phyloP scores from a whole-genome alignment of 129 eudicot genomes.

The Flaveria sonorensis region DNA sequence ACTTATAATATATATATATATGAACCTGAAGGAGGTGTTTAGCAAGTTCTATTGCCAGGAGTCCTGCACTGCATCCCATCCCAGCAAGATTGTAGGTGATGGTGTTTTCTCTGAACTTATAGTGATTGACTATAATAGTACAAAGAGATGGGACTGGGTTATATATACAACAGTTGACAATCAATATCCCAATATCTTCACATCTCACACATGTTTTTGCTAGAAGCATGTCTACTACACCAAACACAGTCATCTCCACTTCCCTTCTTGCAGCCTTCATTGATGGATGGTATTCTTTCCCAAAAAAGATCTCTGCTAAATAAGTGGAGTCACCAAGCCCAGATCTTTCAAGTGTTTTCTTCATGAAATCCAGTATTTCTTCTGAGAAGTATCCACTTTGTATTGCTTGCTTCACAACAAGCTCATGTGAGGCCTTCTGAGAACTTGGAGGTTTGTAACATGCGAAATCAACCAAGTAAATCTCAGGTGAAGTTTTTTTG shows the following conservation, averaged over 20 bases:
- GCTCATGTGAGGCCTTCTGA: not conserved
- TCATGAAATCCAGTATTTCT: not conserved
- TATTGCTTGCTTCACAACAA: not conserved
- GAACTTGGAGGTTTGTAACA: not conserved
- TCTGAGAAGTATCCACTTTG: not conserved
- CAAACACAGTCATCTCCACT: not conserved
- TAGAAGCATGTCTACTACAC: not conserved
- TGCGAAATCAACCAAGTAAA: not conserved
- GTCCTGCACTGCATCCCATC: too few relatives aligned
- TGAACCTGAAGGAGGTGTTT: too few relatives aligned
- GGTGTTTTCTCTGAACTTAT: too few relatives aligned
- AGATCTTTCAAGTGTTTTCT: not conserved
- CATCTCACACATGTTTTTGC: too few relatives aligned
- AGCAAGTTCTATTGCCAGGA: too few relatives aligned
- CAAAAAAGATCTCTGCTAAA: not conserved
- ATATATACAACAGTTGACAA: too few relatives aligned
- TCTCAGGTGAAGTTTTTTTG: not conserved
- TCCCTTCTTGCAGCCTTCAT: slow-evolving; percentile 1
- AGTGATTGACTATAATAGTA: too few relatives aligned
- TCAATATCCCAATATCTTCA: too few relatives aligned
- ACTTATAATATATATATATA: too few relatives aligned
- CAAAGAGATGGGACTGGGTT: too few relatives aligned
- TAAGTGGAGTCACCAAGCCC: not conserved
- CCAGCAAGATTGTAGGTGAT: too few relatives aligned
- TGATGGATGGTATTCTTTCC: not conserved